Evolutionary conservation across 371 early-diverging fungal genomes (phyloP), one percentile per base, ranked within the genome.

Genomic region (Entomophthora muscae): DNA sequence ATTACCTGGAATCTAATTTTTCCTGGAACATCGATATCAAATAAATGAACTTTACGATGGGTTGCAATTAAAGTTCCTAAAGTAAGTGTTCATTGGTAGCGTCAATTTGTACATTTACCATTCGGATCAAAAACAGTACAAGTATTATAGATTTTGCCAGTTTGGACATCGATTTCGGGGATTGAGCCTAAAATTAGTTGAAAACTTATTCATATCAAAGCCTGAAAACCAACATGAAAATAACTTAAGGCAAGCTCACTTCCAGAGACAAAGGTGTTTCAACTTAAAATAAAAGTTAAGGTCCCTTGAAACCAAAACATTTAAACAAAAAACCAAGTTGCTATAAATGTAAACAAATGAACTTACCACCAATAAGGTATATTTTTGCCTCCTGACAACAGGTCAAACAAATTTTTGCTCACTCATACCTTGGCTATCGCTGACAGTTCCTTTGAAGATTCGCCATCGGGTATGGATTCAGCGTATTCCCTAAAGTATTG

Each of bases 11-110:
- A 97, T 17, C 75, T 75, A 32, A 93, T 93, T 67, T 85, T 85
- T 52, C 90, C 91, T 21, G 95, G 94, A 33, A 97, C 80, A 74
- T 95, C 89, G 66, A 97, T 93, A 72, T 97, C 95, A 70, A 96
- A 97, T 55, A 97, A 75, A 68, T 97, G 96, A n/a, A 91, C 80
- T 71, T 91, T 85, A 31, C 82, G 75, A 68, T 87, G 85, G 17
- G 68, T 78, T 1, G 74, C 85, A 71, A 87, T 79, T 66, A 78
- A 72, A 2, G 66, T 65, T 51, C 78, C 77, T 71, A 57, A 56
- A 59, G 27, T 27, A 21, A 29, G 10, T 10, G 42, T 17, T 42
- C 42, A 42, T 5, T 17, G 10, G 17, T 5, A 42, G 17, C 17
- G 10, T 5, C 5, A 5, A 17, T 17, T 5, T 17, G 42, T 42